phyloP scores from a whole-genome alignment of 805 yeast genomes.

The Candida xyloterini region DNA sequence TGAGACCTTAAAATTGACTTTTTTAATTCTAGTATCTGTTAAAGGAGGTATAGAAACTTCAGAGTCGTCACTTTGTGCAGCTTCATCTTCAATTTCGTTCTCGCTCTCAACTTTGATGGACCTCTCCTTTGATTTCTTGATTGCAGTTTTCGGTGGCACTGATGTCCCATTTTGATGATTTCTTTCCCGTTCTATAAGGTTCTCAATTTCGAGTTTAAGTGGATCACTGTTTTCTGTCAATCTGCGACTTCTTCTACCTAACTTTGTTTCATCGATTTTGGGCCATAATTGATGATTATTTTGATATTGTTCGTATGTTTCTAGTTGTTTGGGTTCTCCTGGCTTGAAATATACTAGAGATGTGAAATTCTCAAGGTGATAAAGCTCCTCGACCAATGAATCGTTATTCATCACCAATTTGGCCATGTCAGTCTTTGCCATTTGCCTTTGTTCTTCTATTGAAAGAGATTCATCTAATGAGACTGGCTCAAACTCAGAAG shows the following conservation, averaged over 20 bases:
- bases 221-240: constrained; percentile 24
- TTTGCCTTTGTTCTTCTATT: constrained; percentile 8
- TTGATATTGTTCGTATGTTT: constrained; percentile 32
- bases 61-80: constrained; percentile 14
- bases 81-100: constrained; percentile 6
- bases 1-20: constrained; percentile 32
- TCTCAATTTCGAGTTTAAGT: constrained; percentile 22
- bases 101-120: constrained; percentile 4
- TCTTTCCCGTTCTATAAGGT: constrained; percentile 6
- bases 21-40: constrained; percentile 20
- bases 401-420: constrained; percentile 46
- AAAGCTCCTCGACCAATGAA: constrained; percentile 54
- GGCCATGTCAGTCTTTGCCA: constrained; percentile 34
- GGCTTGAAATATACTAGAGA: constrained; percentile 66
- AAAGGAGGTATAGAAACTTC: constrained; percentile 19
- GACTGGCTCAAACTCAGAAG: neutral
- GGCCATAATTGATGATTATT: constrained; percentile 40
- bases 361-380: constrained; percentile 59
- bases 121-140: neutral
- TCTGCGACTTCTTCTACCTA: constrained; percentile 29
- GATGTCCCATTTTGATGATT: neutral
- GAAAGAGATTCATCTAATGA: neutral
- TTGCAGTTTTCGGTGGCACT: constrained; percentile 1
- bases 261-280: constrained; percentile 19
- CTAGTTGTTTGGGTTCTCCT: constrained; percentile 34